A percentile compares a stretch with the other conserved stretches of the same genome.
These are phyloP conservation scores for Cyclotella choctawhatcheeana DNA, from an alignment of 108 stramenopile genomes.

Conservation along the genomic window DNA sequence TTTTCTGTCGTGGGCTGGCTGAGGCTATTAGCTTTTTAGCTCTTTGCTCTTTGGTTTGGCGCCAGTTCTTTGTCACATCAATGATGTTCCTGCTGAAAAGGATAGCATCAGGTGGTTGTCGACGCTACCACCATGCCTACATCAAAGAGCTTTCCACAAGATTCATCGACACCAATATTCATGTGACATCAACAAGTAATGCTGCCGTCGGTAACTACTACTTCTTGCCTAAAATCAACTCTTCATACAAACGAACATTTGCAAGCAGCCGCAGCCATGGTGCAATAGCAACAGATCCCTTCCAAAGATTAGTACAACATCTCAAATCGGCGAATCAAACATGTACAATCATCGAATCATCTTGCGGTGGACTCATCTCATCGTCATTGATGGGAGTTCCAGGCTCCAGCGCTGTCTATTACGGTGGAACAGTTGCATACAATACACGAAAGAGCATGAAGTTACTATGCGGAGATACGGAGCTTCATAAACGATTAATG, in stretches of 20 bases:
- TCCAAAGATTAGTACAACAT: conserved; percentile 57
- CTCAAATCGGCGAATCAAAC: conserved; percentile 65
- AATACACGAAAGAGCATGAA: conserved; percentile 60
- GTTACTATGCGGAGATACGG: conserved; percentile 61
- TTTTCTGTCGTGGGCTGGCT: too few relatives aligned
- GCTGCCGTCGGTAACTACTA: too few relatives aligned
- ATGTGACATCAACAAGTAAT: too few relatives aligned
- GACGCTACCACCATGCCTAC: too few relatives aligned
- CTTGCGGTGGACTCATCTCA: conserved; percentile 78
- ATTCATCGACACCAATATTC: too few relatives aligned
- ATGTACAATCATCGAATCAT: conserved; percentile 72
- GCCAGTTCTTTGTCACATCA: background rate
- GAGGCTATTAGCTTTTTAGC: too few relatives aligned
- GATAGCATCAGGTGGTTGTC: too few relatives aligned
- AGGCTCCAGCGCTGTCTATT: conserved; percentile 73
- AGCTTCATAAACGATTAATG: conserved; percentile 48
- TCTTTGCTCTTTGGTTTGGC: background rate
- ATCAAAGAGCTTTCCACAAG: too few relatives aligned
- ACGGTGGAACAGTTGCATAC: conserved; percentile 80
- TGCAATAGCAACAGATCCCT: conserved; percentile 26
- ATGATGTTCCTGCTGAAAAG: background rate
- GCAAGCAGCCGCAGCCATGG: background rate
- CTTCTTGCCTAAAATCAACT: too few relatives aligned
- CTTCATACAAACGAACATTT: background rate
- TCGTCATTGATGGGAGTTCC: conserved; percentile 71